phyloP scores from a whole-genome alignment of 495 filamentous ascomycete species.

The Xylaria palmicola region DNA sequence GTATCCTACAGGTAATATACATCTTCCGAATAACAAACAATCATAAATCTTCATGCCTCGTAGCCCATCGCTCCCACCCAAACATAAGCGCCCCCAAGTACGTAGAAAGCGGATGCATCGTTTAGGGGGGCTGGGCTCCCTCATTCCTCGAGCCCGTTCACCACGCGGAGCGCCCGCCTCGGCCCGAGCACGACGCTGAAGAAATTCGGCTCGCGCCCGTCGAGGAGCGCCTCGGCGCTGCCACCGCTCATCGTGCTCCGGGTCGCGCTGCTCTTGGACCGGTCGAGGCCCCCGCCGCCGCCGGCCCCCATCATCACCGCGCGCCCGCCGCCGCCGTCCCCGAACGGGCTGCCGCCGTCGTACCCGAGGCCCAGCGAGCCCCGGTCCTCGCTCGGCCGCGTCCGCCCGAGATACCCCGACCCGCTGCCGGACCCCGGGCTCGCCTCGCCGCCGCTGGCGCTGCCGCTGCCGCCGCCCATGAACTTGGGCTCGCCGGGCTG shows the following conservation, averaged over 20 bases:
- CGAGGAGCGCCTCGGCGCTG: slow-evolving; percentile 55
- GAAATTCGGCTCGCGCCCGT: slow-evolving; percentile 68
- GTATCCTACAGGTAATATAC: too few relatives aligned
- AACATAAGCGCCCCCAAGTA: too few relatives aligned
- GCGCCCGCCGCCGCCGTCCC: not conserved
- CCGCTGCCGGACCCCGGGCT: slow-evolving; percentile 23
- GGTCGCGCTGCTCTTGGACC: slow-evolving; percentile 36
- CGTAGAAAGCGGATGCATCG: too few relatives aligned
- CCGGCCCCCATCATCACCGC: not conserved
- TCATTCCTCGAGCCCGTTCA: slow-evolving; percentile 54
- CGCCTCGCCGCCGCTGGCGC: slow-evolving; percentile 25
- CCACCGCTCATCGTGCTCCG: slow-evolving; percentile 35
- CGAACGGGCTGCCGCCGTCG: not conserved
- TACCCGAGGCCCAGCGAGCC: slow-evolving; percentile 18
- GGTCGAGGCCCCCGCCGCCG: slow-evolving; percentile 17
- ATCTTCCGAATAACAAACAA: too few relatives aligned
- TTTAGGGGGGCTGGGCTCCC: too few relatives aligned
- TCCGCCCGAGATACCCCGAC: slow-evolving; percentile 5
- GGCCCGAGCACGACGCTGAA: slow-evolving; percentile 71
- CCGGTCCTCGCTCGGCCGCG: slow-evolving; percentile 22
- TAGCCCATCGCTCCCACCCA: too few relatives aligned
- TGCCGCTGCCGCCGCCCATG: slow-evolving; percentile 22
- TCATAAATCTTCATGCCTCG: too few relatives aligned
- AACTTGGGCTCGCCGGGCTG: slow-evolving; percentile 36
- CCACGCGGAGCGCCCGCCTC: slow-evolving; percentile 68